A percentile compares a stretch with the other conserved stretches of the same genome.
Evolutionary conservation across 2,329 filamentous ascomycete genomes (phyloP).

Genomic region (Fusarium ambrosium): DNA sequence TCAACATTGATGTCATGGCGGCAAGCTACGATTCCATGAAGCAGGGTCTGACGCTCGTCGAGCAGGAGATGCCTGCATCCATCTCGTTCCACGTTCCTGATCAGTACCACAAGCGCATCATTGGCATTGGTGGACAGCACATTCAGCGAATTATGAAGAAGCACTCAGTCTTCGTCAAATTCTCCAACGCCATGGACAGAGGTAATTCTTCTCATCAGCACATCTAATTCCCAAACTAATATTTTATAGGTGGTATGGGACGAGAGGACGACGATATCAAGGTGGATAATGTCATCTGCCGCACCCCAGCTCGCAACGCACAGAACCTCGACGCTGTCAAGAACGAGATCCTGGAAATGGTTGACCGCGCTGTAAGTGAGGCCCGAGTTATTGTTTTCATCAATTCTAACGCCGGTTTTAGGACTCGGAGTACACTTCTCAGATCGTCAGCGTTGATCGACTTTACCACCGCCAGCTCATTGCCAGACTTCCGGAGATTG

Average conservation of each 20-base stretch:
- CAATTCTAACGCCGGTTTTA: slow-evolving; percentile 49
- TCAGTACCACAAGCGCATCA: slow-evolving; percentile 99
- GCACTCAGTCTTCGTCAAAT: slow-evolving; percentile 99
- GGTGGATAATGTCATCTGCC: slow-evolving; percentile 98
- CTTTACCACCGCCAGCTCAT: slow-evolving; percentile 96
- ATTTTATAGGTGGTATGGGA: slow-evolving; percentile 72
- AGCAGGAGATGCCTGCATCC: slow-evolving; percentile 98
- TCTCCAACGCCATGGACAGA: slow-evolving; percentile 98
- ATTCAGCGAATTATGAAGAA: slow-evolving; percentile 99
- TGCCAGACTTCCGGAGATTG: slow-evolving; percentile 87
- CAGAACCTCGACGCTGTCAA: slow-evolving; percentile 98
- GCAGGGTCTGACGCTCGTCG: slow-evolving; percentile 90
- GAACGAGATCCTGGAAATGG: slow-evolving; percentile 99
- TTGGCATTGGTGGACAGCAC: slow-evolving; percentile 97
- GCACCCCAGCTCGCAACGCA: slow-evolving; percentile 95
- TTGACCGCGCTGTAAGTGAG: slow-evolving; percentile 84
- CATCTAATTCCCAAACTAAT: slow-evolving; percentile 43
- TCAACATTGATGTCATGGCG: slow-evolving; percentile 98
- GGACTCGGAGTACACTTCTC: slow-evolving; percentile 97
- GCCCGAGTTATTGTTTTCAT: neutral
- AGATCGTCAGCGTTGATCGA: slow-evolving; percentile 93
- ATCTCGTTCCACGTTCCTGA: slow-evolving; percentile 99
- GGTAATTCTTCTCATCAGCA: slow-evolving; percentile 60
- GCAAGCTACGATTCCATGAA: slow-evolving; percentile 94
- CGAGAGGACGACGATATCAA: slow-evolving; percentile 99